Percentiles rank a stretch among this genome's conserved stretches.
These are phyloP conservation scores for Euphorbia schlechtendalii DNA, from an alignment of 441 rosid species.

Conservation along the genomic window DNA sequence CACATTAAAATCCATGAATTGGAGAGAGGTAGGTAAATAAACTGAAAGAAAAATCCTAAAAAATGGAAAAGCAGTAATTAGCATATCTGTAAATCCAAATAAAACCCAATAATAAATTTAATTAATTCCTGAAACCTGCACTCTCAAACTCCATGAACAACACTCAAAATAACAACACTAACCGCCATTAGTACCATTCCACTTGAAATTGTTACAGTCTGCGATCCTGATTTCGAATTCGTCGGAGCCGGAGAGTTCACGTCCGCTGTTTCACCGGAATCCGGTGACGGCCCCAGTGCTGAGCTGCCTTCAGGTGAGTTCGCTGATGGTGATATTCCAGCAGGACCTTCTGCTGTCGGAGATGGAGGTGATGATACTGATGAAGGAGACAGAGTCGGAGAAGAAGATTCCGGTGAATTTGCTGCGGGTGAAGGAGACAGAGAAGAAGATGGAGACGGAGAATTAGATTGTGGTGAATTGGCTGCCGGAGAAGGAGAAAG, in stretches of 20 bases:
- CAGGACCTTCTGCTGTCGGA: not conserved
- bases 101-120: not conserved
- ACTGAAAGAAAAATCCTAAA: no score
- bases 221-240: not conserved
- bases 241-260: constrained; percentile 6
- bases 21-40: no score
- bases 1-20: no score
- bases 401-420: not conserved
- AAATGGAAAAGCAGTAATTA: no score
- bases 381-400: not conserved
- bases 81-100: not conserved
- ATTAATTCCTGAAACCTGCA: not conserved
- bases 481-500: constrained; percentile 12
- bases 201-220: not conserved
- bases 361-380: not conserved
- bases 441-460: constrained; percentile 3
- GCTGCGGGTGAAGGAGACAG: not conserved
- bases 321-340: not conserved
- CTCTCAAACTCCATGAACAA: constrained; percentile 8
- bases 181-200: not conserved
- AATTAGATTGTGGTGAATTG: no score
- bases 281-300: not conserved
- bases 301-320: not conserved
- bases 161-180: constrained; percentile 13
- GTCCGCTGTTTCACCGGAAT: not conserved